Percentiles rank a stretch among this genome's conserved stretches.
phyloP scores from a whole-genome alignment of 768 basidiomycete genomes.

The Pisolithus sp. region DNA sequence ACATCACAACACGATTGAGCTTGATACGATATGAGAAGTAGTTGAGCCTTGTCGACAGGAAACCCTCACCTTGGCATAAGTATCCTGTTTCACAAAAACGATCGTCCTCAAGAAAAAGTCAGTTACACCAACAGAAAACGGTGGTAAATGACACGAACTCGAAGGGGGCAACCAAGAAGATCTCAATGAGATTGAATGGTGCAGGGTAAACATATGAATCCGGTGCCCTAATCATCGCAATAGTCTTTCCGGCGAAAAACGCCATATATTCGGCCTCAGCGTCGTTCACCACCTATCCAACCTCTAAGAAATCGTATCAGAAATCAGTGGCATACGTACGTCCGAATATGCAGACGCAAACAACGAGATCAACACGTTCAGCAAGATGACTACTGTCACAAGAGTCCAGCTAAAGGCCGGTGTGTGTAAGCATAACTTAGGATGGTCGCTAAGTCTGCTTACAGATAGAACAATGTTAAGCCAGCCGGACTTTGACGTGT shows the following conservation, averaged over 20 bases:
- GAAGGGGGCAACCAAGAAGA: constrained; percentile 71
- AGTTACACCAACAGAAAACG: neutral
- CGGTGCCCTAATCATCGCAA: constrained; percentile 80
- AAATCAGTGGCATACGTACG: constrained; percentile 36
- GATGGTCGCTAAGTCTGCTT: constrained; percentile 19
- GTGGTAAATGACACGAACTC: constrained; percentile 51
- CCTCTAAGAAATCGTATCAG: neutral
- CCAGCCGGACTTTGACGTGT: constrained; percentile 41
- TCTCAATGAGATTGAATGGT: constrained; percentile 87
- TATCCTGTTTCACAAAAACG: constrained; percentile 38
- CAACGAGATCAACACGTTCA: constrained; percentile 93
- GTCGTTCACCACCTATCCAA: constrained; percentile 61
- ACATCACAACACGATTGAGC: constrained; percentile 80
- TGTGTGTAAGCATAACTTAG: constrained; percentile 1
- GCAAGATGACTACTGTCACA: constrained; percentile 72
- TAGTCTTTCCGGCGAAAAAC: constrained; percentile 84
- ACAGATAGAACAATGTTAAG: constrained; percentile 76
- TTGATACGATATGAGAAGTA: constrained; percentile 20
- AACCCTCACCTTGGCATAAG: constrained; percentile 51
- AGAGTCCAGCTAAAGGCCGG: constrained; percentile 63
- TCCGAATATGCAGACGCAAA: constrained; percentile 91
- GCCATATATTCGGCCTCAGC: constrained; percentile 88
- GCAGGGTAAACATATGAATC: constrained; percentile 82
- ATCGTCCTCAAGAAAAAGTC: constrained; percentile 26
- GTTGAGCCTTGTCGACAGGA: neutral